Base-by-base conservation (phyloP, 441 rosid genomes). In the California macrophylla region DNA sequence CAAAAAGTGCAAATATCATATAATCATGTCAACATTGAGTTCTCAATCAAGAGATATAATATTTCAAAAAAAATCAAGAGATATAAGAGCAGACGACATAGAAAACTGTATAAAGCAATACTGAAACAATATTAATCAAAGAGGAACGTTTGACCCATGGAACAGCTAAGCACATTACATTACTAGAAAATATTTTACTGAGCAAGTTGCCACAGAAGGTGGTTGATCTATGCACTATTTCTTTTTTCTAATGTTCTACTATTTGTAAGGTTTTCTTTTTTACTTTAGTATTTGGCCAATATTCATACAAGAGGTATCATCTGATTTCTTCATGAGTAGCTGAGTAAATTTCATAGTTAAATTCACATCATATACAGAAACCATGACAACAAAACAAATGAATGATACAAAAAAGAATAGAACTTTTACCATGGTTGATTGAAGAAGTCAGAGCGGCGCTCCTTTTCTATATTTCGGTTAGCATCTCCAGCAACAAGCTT, bases 391-490 rank as follows among this genome's bases (percentile, higher is more conserved):
- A 64, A 62, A 71, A 3, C 52, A 63, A 47, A 42, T 20, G 30
- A 66, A 21, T 20, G 56, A 8, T 61, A 3, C 70, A 30, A 38
- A 32, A 61, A 69, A 63, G 52, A 56, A 30, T 30, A 77, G 67
- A 71, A 71, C 38, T 47, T 82, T 73, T 83, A 91, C 97, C 97
- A 93, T 78, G 98, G 96, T 83, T 91, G 98, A 82, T 87, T 87
- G 83, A 86, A 93, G 89, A 91, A 91, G 60, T 88, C 97, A n/a
- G 96, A 75, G 13, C 80, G 89, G 8, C 88, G 92, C 79, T 93
- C 98, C 77, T 78, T 93, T 81, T 93, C 97, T 45, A 86, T 85
- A 78, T 79, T 91, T 72, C 93, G 86, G 76, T 88, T 84, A 38
- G 83, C 88, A 81, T 91, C 97, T 74, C 98, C 97, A 29, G 92